A percentile compares a stretch with the other conserved stretches of the same genome.
phyloP scores from a whole-genome alignment of 2,329 filamentous ascomycete genomes.

The Septoria petroselini region DNA sequence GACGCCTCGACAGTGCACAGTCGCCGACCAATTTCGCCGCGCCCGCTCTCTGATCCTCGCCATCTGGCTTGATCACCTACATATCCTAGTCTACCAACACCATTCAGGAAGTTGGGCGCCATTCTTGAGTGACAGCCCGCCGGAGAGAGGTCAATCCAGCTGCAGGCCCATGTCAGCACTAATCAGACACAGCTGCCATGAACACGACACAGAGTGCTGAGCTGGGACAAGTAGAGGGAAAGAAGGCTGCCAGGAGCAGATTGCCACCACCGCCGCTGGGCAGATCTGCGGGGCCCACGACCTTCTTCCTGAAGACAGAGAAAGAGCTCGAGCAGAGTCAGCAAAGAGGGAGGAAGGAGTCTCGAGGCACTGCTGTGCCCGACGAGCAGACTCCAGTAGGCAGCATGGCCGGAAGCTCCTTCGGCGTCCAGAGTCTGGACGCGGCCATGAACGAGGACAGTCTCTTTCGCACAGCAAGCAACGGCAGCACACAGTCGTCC shows the following conservation, averaged over 20 bases:
- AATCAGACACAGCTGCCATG: conserved; percentile 3
- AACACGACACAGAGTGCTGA: conserved; percentile 10
- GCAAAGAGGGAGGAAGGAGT: conserved; percentile 28
- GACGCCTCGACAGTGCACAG: no score
- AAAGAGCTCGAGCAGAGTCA: conserved; percentile 44
- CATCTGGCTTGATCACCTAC: no score
- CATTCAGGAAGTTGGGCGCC: no score
- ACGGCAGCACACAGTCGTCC: conserved; percentile 25
- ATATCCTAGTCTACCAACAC: no score
- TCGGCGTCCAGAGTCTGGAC: conserved; percentile 57
- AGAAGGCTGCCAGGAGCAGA: conserved; percentile 4
- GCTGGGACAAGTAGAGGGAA: conserved; percentile 2
- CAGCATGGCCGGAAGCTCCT: conserved; percentile 46
- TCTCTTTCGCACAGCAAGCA: conserved; percentile 30
- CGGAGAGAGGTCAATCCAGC: no score
- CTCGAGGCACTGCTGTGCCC: conserved; percentile 22
- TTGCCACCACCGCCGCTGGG: conserved; percentile 2
- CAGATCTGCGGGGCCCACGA: conserved; percentile 45
- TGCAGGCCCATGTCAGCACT: not conserved
- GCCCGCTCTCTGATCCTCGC: no score
- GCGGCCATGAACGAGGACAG: conserved; percentile 47
- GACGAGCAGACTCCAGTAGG: conserved; percentile 28
- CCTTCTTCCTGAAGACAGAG: conserved; percentile 59
- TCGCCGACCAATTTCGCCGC: no score
- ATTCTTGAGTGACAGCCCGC: no score